phyloP scores from a whole-genome alignment of 192 early-diverging fungal species.

The Gryganskiella cystojenkinii region DNA sequence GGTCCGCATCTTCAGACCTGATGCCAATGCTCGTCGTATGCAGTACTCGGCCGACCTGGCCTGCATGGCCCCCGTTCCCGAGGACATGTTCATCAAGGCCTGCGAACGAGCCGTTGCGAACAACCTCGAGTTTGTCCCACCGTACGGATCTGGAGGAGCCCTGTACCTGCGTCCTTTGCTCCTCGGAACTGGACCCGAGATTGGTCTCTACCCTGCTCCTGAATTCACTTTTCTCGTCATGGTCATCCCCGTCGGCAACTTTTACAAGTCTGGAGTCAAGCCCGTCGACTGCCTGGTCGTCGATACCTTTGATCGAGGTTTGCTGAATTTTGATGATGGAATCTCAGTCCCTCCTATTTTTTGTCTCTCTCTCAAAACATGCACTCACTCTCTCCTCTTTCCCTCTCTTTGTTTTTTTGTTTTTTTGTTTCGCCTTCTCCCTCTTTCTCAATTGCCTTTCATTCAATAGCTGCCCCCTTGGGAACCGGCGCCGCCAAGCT shows the following conservation, averaged over 20 bases:
- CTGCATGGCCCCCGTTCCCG: constrained; percentile 69
- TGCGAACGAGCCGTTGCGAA: constrained; percentile 63
- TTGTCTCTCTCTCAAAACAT: neutral
- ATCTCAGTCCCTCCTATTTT: too few species aligned
- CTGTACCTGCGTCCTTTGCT: constrained; percentile 80
- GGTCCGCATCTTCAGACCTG: constrained; percentile 77
- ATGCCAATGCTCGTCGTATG: constrained; percentile 74
- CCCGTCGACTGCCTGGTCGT: constrained; percentile 75
- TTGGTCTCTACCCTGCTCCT: constrained; percentile 65
- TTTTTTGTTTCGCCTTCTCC: neutral
- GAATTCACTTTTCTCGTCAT: constrained; percentile 74
- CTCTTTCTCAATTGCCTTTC: neutral
- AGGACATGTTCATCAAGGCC: constrained; percentile 71
- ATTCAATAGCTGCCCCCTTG: constrained; percentile 54
- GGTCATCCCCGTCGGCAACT: constrained; percentile 77
- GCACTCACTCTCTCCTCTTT: neutral
- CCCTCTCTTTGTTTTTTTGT: too few species aligned
- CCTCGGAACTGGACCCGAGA: constrained; percentile 72
- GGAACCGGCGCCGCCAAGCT: constrained; percentile 74
- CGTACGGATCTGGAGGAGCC: constrained; percentile 71
- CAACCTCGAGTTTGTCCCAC: constrained; percentile 83
- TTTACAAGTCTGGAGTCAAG: constrained; percentile 66
- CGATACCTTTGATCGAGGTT: constrained; percentile 76
- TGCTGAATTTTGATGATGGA: too few species aligned
- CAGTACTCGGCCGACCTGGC: constrained; percentile 60